Evolutionary conservation across 129 eudicot species (phyloP).

Genomic region (Centella asiatica): DNA sequence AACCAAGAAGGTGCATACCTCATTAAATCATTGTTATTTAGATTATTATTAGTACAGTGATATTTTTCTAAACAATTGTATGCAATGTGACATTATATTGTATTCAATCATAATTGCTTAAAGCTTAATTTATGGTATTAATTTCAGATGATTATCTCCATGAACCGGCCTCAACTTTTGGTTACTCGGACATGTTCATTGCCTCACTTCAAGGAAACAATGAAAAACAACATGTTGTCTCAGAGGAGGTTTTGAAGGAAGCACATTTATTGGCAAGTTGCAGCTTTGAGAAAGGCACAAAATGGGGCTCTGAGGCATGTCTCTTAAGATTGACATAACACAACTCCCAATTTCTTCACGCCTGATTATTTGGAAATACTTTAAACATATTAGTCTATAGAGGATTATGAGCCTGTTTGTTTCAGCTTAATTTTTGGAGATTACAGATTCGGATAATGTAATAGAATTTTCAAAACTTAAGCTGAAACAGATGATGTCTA

Average conservation of each 20-base stretch:
- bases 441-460: too few species aligned
- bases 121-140: background rate
- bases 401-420: too few species aligned
- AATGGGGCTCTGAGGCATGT: constrained; percentile 9
- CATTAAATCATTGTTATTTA: background rate
- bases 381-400: too few species aligned
- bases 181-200: constrained; percentile 6
- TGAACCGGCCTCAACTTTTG: background rate
- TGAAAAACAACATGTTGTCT: background rate
- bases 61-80: too few species aligned
- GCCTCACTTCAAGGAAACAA: background rate
- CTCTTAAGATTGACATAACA: background rate
- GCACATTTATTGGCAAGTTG: constrained; percentile 12
- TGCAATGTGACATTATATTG: too few species aligned
- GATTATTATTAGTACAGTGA: too few species aligned
- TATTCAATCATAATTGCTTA: too few species aligned
- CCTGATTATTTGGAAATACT: too few species aligned
- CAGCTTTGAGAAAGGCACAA: constrained; percentile 11
- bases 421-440: too few species aligned
- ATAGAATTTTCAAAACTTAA: too few species aligned
- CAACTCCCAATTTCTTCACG: too few species aligned
- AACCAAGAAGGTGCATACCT: constrained; percentile 38
- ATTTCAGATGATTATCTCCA: background rate
- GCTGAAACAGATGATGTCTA: too few species aligned
- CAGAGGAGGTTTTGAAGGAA: constrained; percentile 1